Evolutionary conservation across 441 rosid genomes (phyloP).

Genomic region (Euphorbia schlechtendalii): DNA sequence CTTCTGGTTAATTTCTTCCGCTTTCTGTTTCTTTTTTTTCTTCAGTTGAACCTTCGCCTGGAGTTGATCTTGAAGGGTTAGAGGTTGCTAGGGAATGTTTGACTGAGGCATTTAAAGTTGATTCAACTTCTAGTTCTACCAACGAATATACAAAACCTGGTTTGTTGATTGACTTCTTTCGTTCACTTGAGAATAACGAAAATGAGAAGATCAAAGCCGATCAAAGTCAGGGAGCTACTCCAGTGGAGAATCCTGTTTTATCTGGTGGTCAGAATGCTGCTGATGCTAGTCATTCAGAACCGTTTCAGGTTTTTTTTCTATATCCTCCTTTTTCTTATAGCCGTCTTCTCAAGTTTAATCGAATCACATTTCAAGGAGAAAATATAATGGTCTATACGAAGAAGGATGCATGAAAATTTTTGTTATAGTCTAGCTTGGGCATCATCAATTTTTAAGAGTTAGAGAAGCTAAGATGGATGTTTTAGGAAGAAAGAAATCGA

Average conservation of each 20-base stretch:
- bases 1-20: no score
- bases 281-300: slow-evolving; percentile 20
- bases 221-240: slow-evolving; percentile 14
- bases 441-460: not conserved
- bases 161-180: slow-evolving; percentile 47
- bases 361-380: not conserved
- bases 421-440: not conserved
- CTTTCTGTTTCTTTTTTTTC: no score
- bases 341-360: not conserved
- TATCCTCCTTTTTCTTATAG: not conserved
- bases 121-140: slow-evolving; percentile 25
- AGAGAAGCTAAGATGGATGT: not conserved
- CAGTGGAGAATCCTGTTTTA: slow-evolving; percentile 30
- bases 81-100: slow-evolving; percentile 80
- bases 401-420: not conserved
- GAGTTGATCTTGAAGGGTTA: slow-evolving; percentile 71
- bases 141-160: slow-evolving; percentile 34
- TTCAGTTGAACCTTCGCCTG: slow-evolving; percentile 61
- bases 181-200: slow-evolving; percentile 32
- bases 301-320: slow-evolving; percentile 16
- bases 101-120: slow-evolving; percentile 47
- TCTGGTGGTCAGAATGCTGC: slow-evolving; percentile 23
- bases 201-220: slow-evolving; percentile 16
- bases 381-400: not conserved
- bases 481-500: not conserved